Conservation (phyloP, 2,329 filamentous ascomycete genomes). For the Epichloe bromicola region DNA sequence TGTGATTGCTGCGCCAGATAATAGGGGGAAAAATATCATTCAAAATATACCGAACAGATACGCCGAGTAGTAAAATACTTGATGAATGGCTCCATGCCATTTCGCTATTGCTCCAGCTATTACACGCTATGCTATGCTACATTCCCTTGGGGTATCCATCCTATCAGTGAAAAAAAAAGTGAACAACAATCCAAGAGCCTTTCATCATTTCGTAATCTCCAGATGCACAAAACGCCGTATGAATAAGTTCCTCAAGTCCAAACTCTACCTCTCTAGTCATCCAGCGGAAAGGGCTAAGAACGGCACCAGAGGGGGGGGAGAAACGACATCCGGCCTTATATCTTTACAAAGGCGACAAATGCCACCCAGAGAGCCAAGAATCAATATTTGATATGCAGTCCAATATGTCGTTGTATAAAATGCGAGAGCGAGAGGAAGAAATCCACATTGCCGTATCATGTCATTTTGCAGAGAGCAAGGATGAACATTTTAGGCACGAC, state of each 20-base stretch:
- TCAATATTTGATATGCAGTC: too few relatives aligned
- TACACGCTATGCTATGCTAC: not conserved
- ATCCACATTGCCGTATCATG: not conserved
- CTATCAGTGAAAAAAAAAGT: not conserved
- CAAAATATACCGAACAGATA: too few relatives aligned
- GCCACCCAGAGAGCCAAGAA: not conserved
- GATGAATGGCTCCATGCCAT: not conserved
- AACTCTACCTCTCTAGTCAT: too few relatives aligned
- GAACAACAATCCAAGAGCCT: not conserved
- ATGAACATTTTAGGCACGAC: constrained; percentile 26
- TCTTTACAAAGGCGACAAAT: not conserved
- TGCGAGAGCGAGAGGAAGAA: not conserved
- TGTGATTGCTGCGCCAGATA: too few relatives aligned
- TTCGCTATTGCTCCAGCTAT: not conserved
- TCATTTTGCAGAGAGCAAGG: not conserved
- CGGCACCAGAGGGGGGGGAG: not conserved
- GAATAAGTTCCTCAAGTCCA: too few relatives aligned
- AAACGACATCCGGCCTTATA: not conserved
- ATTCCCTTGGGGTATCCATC: not conserved
- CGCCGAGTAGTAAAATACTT: not conserved
- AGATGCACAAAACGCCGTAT: not conserved
- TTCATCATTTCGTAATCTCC: not conserved
- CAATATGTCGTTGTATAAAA: not conserved
- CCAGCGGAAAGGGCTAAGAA: not conserved
- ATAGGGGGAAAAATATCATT: too few relatives aligned